Conservation (phyloP, 2,329 filamentous ascomycete species). For the Cercospora sp. region DNA sequence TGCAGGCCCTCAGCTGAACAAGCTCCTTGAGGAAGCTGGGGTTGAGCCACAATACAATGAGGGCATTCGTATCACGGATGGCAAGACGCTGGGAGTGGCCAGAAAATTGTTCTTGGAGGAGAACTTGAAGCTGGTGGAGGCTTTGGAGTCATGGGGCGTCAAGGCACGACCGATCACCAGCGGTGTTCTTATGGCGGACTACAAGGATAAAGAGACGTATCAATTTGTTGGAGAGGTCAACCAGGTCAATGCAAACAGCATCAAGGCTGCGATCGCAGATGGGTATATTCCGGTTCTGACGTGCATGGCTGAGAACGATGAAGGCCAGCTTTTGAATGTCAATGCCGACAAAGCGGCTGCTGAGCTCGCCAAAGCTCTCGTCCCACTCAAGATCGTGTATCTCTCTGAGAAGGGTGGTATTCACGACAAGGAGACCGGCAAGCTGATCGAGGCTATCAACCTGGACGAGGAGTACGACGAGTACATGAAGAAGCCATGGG, state of each 20-base stretch:
- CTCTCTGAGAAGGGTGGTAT: constrained; percentile 97
- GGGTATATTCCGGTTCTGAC: constrained; percentile 91
- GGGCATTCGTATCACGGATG: constrained; percentile 92
- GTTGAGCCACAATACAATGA: constrained; percentile 96
- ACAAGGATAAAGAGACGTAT: constrained; percentile 95
- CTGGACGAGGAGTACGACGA: constrained; percentile 93
- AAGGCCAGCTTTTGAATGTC: constrained; percentile 92
- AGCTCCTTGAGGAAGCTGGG: constrained; percentile 81
- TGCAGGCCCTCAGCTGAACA: constrained; percentile 91
- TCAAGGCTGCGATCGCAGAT: constrained; percentile 86
- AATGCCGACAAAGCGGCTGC: constrained; percentile 96
- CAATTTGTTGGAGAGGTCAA: constrained; percentile 95
- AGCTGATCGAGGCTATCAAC: constrained; percentile 97
- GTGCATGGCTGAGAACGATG: constrained; percentile 90
- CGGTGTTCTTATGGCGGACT: constrained; percentile 89
- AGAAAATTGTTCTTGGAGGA: constrained; percentile 92
- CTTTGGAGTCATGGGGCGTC: constrained; percentile 85
- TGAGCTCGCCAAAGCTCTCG: constrained; percentile 81
- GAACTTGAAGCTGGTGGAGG: constrained; percentile 88
- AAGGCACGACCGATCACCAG: constrained; percentile 84
- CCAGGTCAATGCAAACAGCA: constrained; percentile 83
- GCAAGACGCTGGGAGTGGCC: constrained; percentile 87
- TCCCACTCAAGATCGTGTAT: constrained; percentile 97
- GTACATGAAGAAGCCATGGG: constrained; percentile 92
- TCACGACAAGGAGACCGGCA: constrained; percentile 87